Percentiles rank a stretch among this genome's conserved stretches.
phyloP scores from a whole-genome alignment of 163 green algal species.

The Chloromonas sp. region DNA sequence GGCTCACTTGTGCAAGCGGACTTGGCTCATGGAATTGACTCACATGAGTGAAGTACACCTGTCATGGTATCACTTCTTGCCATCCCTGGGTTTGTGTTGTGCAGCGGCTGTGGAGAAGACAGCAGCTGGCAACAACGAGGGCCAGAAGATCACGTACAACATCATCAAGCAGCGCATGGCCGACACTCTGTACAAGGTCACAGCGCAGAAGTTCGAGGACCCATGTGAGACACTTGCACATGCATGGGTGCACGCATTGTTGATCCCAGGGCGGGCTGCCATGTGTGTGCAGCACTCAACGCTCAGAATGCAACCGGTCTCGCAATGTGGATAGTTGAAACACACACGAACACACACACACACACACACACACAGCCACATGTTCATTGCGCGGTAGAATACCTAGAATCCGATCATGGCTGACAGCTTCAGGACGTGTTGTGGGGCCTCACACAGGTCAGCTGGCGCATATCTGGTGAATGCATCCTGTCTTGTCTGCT shows the following conservation, averaged over 20 bases:
- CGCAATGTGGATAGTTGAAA: neutral
- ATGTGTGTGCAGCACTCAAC: neutral
- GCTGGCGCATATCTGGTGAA: no score
- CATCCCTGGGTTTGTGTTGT: neutral
- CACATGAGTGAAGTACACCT: neutral
- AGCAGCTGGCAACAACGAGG: constrained; percentile 59
- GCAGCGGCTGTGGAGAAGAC: constrained; percentile 68
- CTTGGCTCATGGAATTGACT: no score
- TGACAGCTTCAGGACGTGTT: no score
- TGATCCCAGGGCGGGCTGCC: neutral
- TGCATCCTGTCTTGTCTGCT: no score
- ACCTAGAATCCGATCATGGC: no score
- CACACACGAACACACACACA: no score
- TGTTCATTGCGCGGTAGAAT: no score
- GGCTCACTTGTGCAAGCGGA: no score
- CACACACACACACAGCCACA: no score
- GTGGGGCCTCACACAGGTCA: no score
- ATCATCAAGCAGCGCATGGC: constrained; percentile 90
- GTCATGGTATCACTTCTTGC: neutral
- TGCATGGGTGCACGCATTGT: neutral
- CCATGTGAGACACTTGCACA: constrained; percentile 40
- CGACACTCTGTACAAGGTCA: constrained; percentile 93
- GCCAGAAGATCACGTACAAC: constrained; percentile 89
- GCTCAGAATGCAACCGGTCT: neutral
- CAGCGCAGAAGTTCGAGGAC: constrained; percentile 97